Conservation (phyloP, 352 stramenopile genomes). For the Globisporangium heterothallicum region DNA sequence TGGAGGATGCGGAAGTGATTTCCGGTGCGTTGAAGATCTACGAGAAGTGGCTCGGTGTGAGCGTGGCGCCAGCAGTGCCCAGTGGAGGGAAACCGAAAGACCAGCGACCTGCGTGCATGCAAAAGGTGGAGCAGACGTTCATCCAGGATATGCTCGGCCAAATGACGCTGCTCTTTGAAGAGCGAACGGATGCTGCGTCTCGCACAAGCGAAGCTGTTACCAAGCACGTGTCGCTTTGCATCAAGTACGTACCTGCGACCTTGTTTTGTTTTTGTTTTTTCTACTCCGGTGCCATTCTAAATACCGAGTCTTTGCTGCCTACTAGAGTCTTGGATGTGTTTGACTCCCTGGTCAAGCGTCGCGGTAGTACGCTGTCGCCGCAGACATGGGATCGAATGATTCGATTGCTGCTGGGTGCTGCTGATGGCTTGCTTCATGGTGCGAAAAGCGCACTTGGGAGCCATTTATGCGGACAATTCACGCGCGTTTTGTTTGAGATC, state of each 20-base stretch:
- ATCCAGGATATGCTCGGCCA: constrained; percentile 85
- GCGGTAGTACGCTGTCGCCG: constrained; percentile 48
- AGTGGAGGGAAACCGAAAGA: constrained; percentile 41
- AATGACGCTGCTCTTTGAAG: constrained; percentile 86
- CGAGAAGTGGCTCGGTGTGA: constrained; percentile 73
- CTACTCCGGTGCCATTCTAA: neutral
- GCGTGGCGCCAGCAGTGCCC: constrained; percentile 19
- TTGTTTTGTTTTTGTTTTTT: neutral
- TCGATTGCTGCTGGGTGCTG: constrained; percentile 66
- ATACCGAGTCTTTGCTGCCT: constrained; percentile 3
- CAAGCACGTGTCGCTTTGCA: constrained; percentile 73
- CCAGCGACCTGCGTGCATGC: constrained; percentile 62
- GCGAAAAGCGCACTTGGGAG: constrained; percentile 68
- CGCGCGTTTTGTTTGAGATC: constrained; percentile 74
- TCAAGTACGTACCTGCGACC: constrained; percentile 36
- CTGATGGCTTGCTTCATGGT: constrained; percentile 73
- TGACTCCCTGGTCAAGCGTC: constrained; percentile 64
- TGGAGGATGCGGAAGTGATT: constrained; percentile 84
- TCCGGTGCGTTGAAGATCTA: constrained; percentile 73
- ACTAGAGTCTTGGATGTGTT: constrained; percentile 73
- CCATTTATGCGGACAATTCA: constrained; percentile 68
- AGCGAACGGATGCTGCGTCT: constrained; percentile 34
- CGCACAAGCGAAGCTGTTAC: constrained; percentile 27
- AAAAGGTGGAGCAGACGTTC: constrained; percentile 79
- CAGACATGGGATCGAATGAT: constrained; percentile 83